Evolutionary conservation across 257 asterid species (phyloP), one percentile per base, ranked within the genome.

Genomic region (Ballota nigra): DNA sequence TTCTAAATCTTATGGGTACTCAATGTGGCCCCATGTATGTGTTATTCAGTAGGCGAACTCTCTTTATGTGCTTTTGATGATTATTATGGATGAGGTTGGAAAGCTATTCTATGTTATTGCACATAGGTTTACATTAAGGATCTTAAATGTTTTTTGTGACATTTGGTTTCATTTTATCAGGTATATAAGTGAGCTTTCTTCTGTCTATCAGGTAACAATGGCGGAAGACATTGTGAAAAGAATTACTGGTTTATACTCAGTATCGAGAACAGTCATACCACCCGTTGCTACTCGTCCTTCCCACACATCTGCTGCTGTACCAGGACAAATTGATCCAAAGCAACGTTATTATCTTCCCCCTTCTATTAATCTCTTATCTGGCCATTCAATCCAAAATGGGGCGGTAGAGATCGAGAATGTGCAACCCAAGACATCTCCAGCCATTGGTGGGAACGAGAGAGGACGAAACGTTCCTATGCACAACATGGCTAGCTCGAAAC

Each of bases 151-250:
- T 23, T 28, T 47, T 49, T 12, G 6, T 36, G 18, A n/a, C 59
- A 47, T n/a, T 49, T 13, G 68, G 7, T 34, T 36, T 49, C 26
- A 51, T 33, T 41, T 41, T 9, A 16, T 38, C 9, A 15, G 7
- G 9, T 33, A 33, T 33, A 26, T 26, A 29, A 71, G 15, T 52
- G 9, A 45, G 26, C 13, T 19, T 22, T n/a, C 23, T 67, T 20
- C 69, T 68, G 18, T 72, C 7, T 62, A 52, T 69, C 85, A 92
- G 98, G 98, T 91, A 78, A 89, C 86, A 81, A 91, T 93, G 97
- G 98, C 97, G 1, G 98, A 93, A 82, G 96, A 86, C 71, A 82
- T 92, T 1, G 98, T 91, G 58, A 93, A 93, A 79, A 79, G 96
- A 77, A 90, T 91, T 13, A 93, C 98, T 9, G 98, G 97, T 6